phyloP scores from a whole-genome alignment of 305 asterid genomes.

The Solanum hybrid region DNA sequence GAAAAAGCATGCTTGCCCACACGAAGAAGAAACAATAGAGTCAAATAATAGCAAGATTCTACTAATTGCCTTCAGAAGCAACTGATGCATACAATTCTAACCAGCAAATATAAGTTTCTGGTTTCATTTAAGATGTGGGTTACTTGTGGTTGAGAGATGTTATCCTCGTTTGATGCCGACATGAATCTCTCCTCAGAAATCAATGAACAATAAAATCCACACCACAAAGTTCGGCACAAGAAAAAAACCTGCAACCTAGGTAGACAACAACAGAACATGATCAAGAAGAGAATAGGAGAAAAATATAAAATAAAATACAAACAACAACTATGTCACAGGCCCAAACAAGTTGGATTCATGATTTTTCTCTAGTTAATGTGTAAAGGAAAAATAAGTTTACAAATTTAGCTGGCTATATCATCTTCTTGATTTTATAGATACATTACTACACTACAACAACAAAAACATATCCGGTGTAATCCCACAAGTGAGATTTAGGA shows the following conservation, averaged over 20 bases:
- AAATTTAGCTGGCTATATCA: background rate
- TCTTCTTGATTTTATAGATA: background rate
- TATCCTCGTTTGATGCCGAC: constrained; percentile 35
- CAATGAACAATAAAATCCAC: background rate
- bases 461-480: background rate
- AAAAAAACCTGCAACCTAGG: background rate
- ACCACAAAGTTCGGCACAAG: background rate
- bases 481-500: background rate
- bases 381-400: background rate
- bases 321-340: background rate
- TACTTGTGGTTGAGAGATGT: constrained; percentile 35
- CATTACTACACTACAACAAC: background rate
- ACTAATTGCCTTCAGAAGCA: background rate
- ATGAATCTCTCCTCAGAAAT: constrained; percentile 11
- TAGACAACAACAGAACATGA: background rate
- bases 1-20: background rate
- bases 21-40: background rate
- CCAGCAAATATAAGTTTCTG: background rate
- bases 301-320: background rate
- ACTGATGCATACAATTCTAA: background rate
- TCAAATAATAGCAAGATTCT: background rate
- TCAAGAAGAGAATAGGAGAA: background rate
- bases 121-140: background rate
- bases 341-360: background rate
- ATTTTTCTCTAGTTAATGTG: background rate